phyloP scores from a whole-genome alignment of 768 basidiomycete species.

The Vishniacozyma victoriae region DNA sequence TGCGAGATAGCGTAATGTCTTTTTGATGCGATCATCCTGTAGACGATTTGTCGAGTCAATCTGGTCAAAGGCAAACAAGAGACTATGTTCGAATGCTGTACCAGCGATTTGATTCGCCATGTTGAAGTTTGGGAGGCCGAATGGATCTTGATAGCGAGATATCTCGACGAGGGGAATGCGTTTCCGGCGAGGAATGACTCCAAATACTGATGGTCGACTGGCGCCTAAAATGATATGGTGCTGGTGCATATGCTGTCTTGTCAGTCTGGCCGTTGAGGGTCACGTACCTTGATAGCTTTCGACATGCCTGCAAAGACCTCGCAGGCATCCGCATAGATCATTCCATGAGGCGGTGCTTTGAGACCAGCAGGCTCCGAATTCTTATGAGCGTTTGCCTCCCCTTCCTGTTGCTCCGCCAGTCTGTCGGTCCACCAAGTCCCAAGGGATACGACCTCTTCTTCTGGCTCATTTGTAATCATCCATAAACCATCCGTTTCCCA shows the following conservation, averaged over 20 bases:
- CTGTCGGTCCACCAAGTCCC: too few species aligned
- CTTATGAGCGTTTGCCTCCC: too few species aligned
- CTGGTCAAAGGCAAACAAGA: slow-evolving; percentile 9
- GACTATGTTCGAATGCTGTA: too few species aligned
- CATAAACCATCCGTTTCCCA: slow-evolving; percentile 23
- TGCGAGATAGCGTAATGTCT: slow-evolving; percentile 27
- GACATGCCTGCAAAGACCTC: slow-evolving; percentile 5
- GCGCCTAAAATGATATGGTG: not conserved
- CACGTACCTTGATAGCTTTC: too few species aligned
- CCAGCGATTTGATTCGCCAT: too few species aligned
- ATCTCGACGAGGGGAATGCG: not conserved
- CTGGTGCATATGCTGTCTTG: slow-evolving; percentile 1
- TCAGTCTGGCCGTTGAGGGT: too few species aligned
- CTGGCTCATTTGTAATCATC: slow-evolving; percentile 6
- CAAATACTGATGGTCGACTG: slow-evolving; percentile 1
- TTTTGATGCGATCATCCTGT: slow-evolving; percentile 6
- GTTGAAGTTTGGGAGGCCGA: slow-evolving; percentile 2
- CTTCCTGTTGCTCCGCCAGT: too few species aligned
- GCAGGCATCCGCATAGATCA: slow-evolving; percentile 7
- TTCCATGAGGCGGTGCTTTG: too few species aligned
- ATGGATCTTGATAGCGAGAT: not conserved
- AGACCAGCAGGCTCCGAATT: too few species aligned
- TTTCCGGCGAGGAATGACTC: not conserved
- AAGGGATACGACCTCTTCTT: too few species aligned
- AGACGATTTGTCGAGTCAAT: slow-evolving; percentile 1